phyloP scores from a whole-genome alignment of 495 filamentous ascomycete species.

The Umbilicaria muhlenbergii region DNA sequence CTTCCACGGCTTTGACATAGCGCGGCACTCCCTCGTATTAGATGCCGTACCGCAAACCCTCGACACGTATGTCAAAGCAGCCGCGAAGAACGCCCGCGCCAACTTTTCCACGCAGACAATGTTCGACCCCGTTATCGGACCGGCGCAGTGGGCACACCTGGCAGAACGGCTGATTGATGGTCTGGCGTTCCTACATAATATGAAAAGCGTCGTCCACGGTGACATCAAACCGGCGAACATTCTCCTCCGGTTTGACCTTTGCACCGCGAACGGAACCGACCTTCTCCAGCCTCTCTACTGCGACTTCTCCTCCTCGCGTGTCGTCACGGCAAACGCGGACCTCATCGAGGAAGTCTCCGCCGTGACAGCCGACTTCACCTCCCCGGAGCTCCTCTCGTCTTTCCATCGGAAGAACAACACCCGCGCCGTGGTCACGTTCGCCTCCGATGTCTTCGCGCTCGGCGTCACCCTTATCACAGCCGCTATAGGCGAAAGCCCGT shows the following conservation, averaged over 20 bases:
- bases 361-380: conserved; percentile 41
- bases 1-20: conserved; percentile 38
- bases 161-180: conserved; percentile 33
- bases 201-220: conserved; percentile 31
- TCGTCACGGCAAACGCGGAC: conserved; percentile 11
- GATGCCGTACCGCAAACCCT: conserved; percentile 33
- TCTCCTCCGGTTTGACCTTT: conserved; percentile 20
- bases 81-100: conserved; percentile 17
- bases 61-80: conserved; percentile 30
- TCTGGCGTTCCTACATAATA: conserved; percentile 34
- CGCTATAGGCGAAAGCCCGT: conserved; percentile 38
- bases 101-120: conserved; percentile 29
- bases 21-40: conserved; percentile 35
- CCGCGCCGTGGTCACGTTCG: conserved; percentile 17
- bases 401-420: conserved; percentile 19
- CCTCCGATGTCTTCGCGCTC: conserved; percentile 38
- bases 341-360: conserved; percentile 21
- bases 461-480: conserved; percentile 39
- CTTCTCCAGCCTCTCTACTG: conserved; percentile 32
- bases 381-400: conserved; percentile 34
- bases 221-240: conserved; percentile 44
- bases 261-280: conserved; percentile 11
- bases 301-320: conserved; percentile 44
- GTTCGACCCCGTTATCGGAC: conserved; percentile 34
- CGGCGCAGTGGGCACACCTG: conserved; percentile 25